phyloP scores from a whole-genome alignment of 805 yeast genomes.

The Kodamaea sagamina region DNA sequence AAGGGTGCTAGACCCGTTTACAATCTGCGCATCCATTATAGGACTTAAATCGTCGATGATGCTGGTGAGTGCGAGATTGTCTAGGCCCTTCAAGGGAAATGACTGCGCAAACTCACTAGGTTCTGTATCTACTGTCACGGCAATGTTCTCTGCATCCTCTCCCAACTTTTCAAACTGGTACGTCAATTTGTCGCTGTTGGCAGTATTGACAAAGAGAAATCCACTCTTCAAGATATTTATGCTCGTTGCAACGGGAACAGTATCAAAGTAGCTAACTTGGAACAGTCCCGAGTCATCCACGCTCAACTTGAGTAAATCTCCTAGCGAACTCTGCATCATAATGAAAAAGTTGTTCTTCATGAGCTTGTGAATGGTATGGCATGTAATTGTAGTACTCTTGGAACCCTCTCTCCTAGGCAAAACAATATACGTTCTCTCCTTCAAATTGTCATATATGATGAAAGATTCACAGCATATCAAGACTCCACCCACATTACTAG shows the following conservation, averaged over 20 bases:
- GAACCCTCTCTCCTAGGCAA: constrained; percentile 52
- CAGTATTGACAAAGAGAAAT: constrained; percentile 66
- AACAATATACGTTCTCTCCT: constrained; percentile 27
- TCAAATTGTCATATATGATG: constrained; percentile 52
- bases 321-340: constrained; percentile 66
- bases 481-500: constrained; percentile 71
- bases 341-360: constrained; percentile 62
- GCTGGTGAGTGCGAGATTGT: constrained; percentile 62
- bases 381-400: constrained; percentile 40
- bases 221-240: constrained; percentile 74
- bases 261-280: constrained; percentile 71
- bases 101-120: no score
- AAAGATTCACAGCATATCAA: constrained; percentile 60
- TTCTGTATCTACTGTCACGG: constrained; percentile 8
- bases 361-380: constrained; percentile 66
- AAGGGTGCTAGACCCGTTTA: constrained; percentile 19
- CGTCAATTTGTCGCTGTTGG: constrained; percentile 61
- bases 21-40: constrained; percentile 30
- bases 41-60: constrained; percentile 56
- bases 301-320: constrained; percentile 68
- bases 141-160: constrained; percentile 47
- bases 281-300: constrained; percentile 51
- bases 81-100: constrained; percentile 32
- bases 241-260: constrained; percentile 59
- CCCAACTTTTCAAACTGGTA: constrained; percentile 82